Evolutionary conservation across 148 eudicot species (phyloP).

Genomic region (Fagopyrum tataricum): DNA sequence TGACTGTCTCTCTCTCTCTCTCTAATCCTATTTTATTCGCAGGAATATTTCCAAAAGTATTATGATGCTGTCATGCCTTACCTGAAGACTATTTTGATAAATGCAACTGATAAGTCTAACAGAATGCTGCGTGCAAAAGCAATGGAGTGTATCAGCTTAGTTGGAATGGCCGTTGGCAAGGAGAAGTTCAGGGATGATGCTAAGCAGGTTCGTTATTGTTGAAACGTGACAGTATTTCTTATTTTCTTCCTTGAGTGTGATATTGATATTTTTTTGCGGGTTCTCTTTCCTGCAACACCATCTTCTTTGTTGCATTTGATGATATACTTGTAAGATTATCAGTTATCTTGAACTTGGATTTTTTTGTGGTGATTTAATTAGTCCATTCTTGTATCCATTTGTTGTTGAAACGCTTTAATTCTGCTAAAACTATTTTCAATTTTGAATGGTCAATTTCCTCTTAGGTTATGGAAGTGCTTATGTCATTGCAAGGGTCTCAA

Average conservation of each 20-base stretch:
- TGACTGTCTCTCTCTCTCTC: too few species aligned
- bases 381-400: not conserved
- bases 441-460: slow-evolving; percentile 10
- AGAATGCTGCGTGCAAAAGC: slow-evolving; percentile 98
- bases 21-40: slow-evolving; percentile 17
- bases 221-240: not conserved
- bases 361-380: not conserved
- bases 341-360: not conserved
- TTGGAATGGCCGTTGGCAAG: slow-evolving; percentile 99
- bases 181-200: slow-evolving; percentile 99
- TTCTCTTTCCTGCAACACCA: slow-evolving; percentile 6
- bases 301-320: not conserved
- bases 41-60: slow-evolving; percentile 93
- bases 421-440: not conserved
- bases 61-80: slow-evolving; percentile 95
- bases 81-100: slow-evolving; percentile 71
- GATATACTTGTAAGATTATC: not conserved
- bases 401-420: not conserved
- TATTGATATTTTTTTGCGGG: not conserved
- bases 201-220: slow-evolving; percentile 54
- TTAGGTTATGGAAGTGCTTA: slow-evolving; percentile 98
- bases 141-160: slow-evolving; percentile 95
- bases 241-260: not conserved
- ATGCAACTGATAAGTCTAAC: slow-evolving; percentile 82
- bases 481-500: slow-evolving; percentile 94